Evolutionary conservation across 371 early-diverging fungal genomes (phyloP), one percentile per base, ranked within the genome.

Genomic region (Nematocida parisii): DNA sequence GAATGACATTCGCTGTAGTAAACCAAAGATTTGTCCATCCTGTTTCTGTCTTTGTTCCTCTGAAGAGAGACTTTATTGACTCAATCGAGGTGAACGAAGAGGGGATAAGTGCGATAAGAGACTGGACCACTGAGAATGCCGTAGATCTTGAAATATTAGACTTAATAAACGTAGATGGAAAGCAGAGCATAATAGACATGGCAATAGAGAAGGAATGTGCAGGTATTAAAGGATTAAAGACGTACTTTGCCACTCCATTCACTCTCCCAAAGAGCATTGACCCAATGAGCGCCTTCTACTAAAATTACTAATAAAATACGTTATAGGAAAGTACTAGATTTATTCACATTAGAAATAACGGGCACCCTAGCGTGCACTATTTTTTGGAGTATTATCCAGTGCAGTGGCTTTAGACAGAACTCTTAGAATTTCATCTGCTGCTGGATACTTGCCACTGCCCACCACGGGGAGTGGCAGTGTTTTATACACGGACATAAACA

Each of bases 51-150:
- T 77, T 77, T 77, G 71, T 77, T 7, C 80, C 68, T 6, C 61
- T 77, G 13, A 4, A 40, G 40, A 50, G 39, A 47, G 24, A 44
- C 9, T 70, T 70, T n/a, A 70, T 58, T 15, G 54, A 60, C 47
- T 60, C 61, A 5, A 61, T 77, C 5, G 27, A 56, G 24, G 70
- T 77, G 9, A 22, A 77, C 4, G 24, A 13, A 33, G 61, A 77
- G 40, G 75, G 58, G 27, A 61, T 77, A 24, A 18, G 3, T 15
- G 47, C 24, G 1, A 70, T 77, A 50, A 56, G 62, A 44, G 80
- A 77, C 80, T 77, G 80, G 80, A 77, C 80, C 22, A 46, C 62
- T 15, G 80, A 77, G 39, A 77, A 77, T 39, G 80, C 80, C 18
- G 44, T 40, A n/a, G 80, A 77, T 50, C 62, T 77, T 6, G 68